These are phyloP conservation scores for Cystofilobasidium bisporidii DNA, from an alignment of 768 basidiomycete species.

Conservation along the genomic window DNA sequence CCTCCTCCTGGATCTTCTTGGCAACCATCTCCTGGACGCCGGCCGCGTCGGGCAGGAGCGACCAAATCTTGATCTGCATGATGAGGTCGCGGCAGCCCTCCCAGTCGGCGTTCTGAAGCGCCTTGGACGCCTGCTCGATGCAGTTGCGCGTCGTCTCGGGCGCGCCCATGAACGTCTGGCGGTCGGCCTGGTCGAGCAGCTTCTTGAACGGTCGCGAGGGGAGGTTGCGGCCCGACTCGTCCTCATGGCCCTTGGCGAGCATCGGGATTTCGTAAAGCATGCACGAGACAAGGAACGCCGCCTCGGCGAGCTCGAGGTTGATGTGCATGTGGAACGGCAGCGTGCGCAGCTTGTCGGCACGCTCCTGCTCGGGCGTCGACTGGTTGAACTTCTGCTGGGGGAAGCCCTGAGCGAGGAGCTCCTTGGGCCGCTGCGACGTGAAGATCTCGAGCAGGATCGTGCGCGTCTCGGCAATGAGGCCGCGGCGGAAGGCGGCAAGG, in stretches of 20 bases:
- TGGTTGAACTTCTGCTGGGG: constrained; percentile 81
- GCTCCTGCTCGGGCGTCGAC: constrained; percentile 88
- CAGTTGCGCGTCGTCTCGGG: constrained; percentile 98
- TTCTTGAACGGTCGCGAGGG: constrained; percentile 96
- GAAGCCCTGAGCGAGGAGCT: constrained; percentile 89
- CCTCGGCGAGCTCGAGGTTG: constrained; percentile 93
- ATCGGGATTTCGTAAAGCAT: constrained; percentile 98
- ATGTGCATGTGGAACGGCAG: constrained; percentile 99
- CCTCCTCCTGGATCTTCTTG: constrained; percentile 95
- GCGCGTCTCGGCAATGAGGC: constrained; percentile 88
- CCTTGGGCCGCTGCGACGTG: constrained; percentile 90
- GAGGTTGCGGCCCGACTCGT: constrained; percentile 82
- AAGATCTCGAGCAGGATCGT: constrained; percentile 90
- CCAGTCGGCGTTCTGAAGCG: constrained; percentile 94
- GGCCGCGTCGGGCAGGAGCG: constrained; percentile 78
- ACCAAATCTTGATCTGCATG: constrained; percentile 96
- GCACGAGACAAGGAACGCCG: constrained; percentile 93
- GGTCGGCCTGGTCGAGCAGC: constrained; percentile 88
- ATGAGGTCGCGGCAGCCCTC: constrained; percentile 86
- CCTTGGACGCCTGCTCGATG: constrained; percentile 98
- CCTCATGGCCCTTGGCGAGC: constrained; percentile 84
- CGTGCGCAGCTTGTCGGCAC: constrained; percentile 87
- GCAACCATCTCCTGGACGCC: constrained; percentile 90
- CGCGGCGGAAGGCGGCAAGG: constrained; percentile 89
- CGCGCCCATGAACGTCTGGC: constrained; percentile 94